Evolutionary conservation across 2,329 filamentous ascomycete genomes (phyloP), one percentile per base, ranked within the genome.

Genomic region (Botryotinia globosa): DNA sequence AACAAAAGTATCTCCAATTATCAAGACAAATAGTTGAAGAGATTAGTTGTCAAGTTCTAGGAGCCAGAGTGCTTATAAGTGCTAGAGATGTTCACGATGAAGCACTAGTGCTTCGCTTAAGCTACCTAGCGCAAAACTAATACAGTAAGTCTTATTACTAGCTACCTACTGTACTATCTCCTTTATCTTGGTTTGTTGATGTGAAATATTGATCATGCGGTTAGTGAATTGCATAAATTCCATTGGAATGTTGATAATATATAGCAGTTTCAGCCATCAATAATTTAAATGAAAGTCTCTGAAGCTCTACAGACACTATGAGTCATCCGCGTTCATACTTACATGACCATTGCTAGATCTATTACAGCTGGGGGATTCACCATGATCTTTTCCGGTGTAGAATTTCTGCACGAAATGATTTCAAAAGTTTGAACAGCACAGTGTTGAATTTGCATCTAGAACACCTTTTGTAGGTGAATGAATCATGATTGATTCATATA

Each of bases 1-100:
- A 29, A 8, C 14, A 18, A n/a, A 7, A 6, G 1, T 29, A 54
- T n/a, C 5, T 14, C 12, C 4, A 16, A 3, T n/a, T 54, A 51
- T 9, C 14, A 14, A 54, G 14, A 54, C 8, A 29, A 5, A 29
- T 1, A 16, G 8, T 54, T 16, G 25, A 4, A 29, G 6, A 54
- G 18, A 7, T 29, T 29, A 9, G 12, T 7, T 54, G 4, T 29
- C 2, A 5, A 16, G 48, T 16, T 8, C 14, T 8, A 3, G 7
- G 14, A 29, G n/a, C 16, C 16, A 14, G 6, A 18, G 14, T 14
- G n/a, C 14, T 29, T 54, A 54, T 29, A 54, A 54, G 14, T 18
- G n/a, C 25, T n/a, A n/a, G 25, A n/a, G 25, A 5, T 54, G 2
- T 5, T 3, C 0, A 6, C 0, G 25, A 16, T 16, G 25, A 29